Conservation (phyloP, 1,284 basidiomycete species). For the Pholiota adiposa region DNA sequence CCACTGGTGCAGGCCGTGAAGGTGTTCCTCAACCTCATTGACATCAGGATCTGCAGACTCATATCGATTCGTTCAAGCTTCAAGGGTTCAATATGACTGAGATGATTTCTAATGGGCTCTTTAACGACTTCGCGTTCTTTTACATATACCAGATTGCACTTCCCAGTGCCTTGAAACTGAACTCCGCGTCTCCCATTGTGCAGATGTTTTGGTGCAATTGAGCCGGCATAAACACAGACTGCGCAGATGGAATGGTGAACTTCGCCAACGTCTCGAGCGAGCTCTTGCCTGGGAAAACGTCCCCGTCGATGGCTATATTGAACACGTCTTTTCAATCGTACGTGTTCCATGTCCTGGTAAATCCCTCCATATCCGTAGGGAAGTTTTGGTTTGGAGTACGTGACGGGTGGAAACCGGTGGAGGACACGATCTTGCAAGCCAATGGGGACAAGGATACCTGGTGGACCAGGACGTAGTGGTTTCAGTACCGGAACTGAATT, state of each 20-base stretch:
- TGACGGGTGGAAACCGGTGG: not conserved
- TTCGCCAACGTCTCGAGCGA: not conserved
- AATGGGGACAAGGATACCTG: constrained; percentile 6
- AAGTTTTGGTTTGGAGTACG: constrained; percentile 13
- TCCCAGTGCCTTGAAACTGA: too few species aligned
- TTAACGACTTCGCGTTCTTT: too few species aligned
- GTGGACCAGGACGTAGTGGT: not conserved
- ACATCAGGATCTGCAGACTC: too few species aligned
- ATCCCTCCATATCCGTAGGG: not conserved
- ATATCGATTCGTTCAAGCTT: too few species aligned
- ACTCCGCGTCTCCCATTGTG: too few species aligned
- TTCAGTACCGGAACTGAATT: not conserved
- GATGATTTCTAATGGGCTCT: too few species aligned
- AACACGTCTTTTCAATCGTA: not conserved
- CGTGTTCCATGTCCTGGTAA: constrained; percentile 1
- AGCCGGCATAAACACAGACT: not conserved
- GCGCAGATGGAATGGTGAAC: constrained; percentile 1
- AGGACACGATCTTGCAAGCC: not conserved
- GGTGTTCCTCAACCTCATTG: too few species aligned
- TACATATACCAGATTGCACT: too few species aligned
- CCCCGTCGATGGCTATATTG: not conserved
- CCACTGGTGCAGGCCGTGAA: too few species aligned
- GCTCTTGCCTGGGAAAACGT: not conserved
- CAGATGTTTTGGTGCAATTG: constrained; percentile 12
- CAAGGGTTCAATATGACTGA: too few species aligned